Base-by-base conservation (phyloP, 371 early-diverging fungal genomes). In the Mucor piriformis region DNA sequence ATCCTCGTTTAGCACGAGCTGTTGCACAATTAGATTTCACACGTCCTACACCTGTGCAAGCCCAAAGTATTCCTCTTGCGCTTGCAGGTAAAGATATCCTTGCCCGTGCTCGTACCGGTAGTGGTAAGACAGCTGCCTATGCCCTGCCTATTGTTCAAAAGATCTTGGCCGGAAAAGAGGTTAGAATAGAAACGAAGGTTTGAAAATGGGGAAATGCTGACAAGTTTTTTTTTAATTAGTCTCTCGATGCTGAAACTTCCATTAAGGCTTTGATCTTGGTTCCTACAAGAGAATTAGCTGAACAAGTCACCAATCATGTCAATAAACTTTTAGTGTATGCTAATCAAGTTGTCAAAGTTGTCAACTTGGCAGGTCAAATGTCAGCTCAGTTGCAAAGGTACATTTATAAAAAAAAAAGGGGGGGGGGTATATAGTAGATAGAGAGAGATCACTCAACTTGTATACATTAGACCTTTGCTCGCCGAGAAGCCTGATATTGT, bases 41-140 rank as follows among this genome's bases (percentile, higher is more conserved):
- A 11, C 80, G 85, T 18, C 98, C 99, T 16, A 99, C 99, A 20
- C 88, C 92, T 6, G 92, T 99, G 18, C 99, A 99, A 77, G 82
- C 90, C 7, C 88, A 89, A 46, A 92, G 93, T 10, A 96, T 99
- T 54, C 98, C 99, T 16, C 77, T 95, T n/a, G 94, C 96, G 18
- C 77, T 99, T 8, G 76, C 91, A n/a, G 97, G 97, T 21, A 95
- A 95, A 69, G 99, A 98, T 70, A 87, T 99, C 48, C 85, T 99
- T 50, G 98, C 95, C n/a, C 85, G 94, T 57, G 98, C 99, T n/a
- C 81, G 95, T 34, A 99, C 99, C 1, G 99, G 99, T 42, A 94
- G 94, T 59, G 99, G 99, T 58, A 99, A 99, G 76, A 99, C 99
- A 13, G 93, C 94, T 12, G 96, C 99, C 1, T 99, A 98, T 82